Percentiles rank a stretch among this genome's conserved stretches.
Conservation (phyloP, 306 rosid species). For the Trifolium repens region DNA sequence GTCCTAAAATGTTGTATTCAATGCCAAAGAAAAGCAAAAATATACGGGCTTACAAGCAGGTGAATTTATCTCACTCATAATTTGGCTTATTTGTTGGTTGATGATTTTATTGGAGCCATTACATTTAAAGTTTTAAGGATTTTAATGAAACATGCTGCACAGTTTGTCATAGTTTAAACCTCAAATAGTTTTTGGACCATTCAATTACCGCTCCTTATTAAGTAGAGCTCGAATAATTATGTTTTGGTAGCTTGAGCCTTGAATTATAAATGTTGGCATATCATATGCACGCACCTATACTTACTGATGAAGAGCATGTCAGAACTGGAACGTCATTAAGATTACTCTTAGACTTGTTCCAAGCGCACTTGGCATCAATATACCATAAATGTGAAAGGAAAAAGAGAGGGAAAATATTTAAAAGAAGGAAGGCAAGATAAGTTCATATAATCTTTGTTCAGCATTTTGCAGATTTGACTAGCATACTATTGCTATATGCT, state of each 20-base stretch:
- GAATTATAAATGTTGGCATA: conserved; percentile 12
- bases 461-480: conserved; percentile 37
- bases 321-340: conserved; percentile 23
- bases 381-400: conserved; percentile 20
- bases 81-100: conserved; percentile 20
- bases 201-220: conserved; percentile 3
- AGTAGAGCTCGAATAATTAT: neutral
- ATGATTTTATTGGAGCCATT: conserved; percentile 27
- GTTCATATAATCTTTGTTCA: conserved; percentile 18
- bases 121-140: conserved; percentile 32
- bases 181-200: conserved; percentile 27
- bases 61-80: conserved; percentile 41
- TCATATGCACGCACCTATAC: conserved; percentile 14
- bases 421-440: conserved; percentile 16
- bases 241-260: conserved; percentile 30
- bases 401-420: neutral
- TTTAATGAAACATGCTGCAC: conserved; percentile 23
- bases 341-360: conserved; percentile 25
- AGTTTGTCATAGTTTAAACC: conserved; percentile 12
- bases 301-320: conserved; percentile 23
- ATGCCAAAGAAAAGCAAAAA: conserved; percentile 66
- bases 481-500: conserved; percentile 5
- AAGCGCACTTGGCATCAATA: conserved; percentile 24
- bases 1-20: conserved; percentile 68
- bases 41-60: conserved; percentile 79